Evolutionary conservation across 2,329 filamentous ascomycete species (phyloP).

Genomic region (Teratosphaeria gauchensis): DNA sequence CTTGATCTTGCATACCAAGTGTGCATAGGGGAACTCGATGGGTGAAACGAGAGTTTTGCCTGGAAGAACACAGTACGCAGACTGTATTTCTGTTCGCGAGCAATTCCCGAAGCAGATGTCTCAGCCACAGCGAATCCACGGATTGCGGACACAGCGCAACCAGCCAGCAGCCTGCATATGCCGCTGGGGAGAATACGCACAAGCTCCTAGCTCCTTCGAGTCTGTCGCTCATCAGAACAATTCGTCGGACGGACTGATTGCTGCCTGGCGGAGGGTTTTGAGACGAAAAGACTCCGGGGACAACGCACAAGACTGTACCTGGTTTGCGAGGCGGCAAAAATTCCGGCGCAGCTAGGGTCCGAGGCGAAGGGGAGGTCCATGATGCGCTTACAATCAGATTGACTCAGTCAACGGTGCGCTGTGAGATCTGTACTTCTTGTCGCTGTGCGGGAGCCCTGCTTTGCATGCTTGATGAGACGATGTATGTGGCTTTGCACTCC

Average conservation of each 20-base stretch:
- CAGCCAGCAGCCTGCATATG: no score
- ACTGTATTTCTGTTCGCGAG: neutral
- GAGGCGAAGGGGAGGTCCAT: neutral
- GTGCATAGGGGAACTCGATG: neutral
- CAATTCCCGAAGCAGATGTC: neutral
- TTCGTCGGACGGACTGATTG: no score
- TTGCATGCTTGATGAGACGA: neutral
- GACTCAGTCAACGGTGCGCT: neutral
- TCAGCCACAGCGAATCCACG: neutral
- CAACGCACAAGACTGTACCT: neutral
- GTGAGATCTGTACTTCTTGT: neutral
- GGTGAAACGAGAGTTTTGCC: neutral
- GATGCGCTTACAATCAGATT: neutral
- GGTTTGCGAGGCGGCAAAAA: neutral
- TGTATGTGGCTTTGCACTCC: neutral
- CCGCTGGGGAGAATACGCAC: no score
- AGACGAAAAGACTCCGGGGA: neutral
- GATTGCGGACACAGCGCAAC: no score
- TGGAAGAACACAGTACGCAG: neutral
- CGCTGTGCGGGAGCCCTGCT: no score
- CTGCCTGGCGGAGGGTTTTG: neutral
- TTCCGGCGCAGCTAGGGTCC: neutral
- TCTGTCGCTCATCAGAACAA: no score
- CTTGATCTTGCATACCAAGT: neutral
- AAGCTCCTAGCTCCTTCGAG: no score